Conservation (phyloP, 208 protist genomes). For the Tetramitus jugosus region DNA sequence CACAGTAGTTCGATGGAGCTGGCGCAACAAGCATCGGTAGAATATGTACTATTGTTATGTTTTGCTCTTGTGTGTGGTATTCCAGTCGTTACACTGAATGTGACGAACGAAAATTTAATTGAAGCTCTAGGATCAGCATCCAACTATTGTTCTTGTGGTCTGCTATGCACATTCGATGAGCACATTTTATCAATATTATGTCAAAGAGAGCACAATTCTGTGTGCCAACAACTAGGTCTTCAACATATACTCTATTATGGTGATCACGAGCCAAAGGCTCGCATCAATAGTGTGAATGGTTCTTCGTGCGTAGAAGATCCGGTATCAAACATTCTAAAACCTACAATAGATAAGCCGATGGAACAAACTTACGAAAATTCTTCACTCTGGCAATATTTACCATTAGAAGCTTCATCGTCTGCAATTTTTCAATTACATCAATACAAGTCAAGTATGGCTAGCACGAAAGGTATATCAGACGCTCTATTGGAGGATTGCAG, state of each 20-base stretch:
- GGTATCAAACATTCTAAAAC: not conserved
- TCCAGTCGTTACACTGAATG: not conserved
- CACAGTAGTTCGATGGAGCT: not conserved
- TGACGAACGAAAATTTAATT: not conserved
- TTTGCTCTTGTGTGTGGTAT: not conserved
- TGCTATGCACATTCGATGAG: not conserved
- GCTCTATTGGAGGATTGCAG: not conserved
- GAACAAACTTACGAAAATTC: too few species aligned
- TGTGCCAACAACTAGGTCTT: too few species aligned
- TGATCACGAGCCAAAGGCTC: not conserved
- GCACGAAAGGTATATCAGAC: not conserved
- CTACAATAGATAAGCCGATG: too few species aligned
- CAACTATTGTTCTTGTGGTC: too few species aligned
- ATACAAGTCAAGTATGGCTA: not conserved
- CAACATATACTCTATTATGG: slow-evolving; percentile 10
- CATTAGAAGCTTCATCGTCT: too few species aligned
- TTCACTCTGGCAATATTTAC: not conserved
- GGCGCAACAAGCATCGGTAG: not conserved
- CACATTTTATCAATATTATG: not conserved
- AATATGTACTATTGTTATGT: not conserved
- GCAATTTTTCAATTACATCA: too few species aligned
- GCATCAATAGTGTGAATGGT: not conserved
- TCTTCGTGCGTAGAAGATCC: not conserved
- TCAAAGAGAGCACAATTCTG: not conserved
- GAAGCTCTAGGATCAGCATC: not conserved